Evolutionary conservation across 2,329 filamentous ascomycete species (phyloP), one percentile per base, ranked within the genome.

Genomic region (Alternaria gaisen): DNA sequence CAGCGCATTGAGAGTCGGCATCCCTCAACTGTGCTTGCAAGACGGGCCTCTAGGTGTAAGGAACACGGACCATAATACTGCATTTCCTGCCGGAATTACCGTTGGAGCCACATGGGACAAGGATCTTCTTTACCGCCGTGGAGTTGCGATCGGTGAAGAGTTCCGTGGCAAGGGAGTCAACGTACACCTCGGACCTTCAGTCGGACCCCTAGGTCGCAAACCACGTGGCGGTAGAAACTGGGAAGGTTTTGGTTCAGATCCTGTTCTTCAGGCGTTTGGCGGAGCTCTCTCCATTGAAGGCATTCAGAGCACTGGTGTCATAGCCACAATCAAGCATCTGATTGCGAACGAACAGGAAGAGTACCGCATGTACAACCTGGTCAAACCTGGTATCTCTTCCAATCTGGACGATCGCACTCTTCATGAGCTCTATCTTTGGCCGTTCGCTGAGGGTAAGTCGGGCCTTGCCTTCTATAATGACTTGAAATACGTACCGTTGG

Each of bases 371-470:
- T 85, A 71, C 70, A 80, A 61, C 56, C 63, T 72, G 4, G 66
- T 75, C 32, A 75, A 79, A 48, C 71, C 74, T 2, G 77, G 75
- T 2, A 75, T 77, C 34, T 78, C 76, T 6, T 78, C 77, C 47
- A 95, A 96, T 70, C 86, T 96, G 26, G 91, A 92, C 63, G 91
- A 93, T 71, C 83, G 90, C 34, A 89, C 90, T 0, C 77, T 92
- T 65, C 91, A 93, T 72, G 91, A 93, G 78, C 80, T 97, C 2
- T 97, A 97, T 70, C 84, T 90, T 0, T 97, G 92, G 92, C 93
- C 93, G 0, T 97, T 97, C 74, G 90, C 88, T 3, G 90, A 96
- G 69, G 89, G 57, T 60, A 34, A 56, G 52, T 20, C 38, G 18
- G 10, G 2, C 38, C 9, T 6, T 14, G 12, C 14, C 34, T 18